A percentile compares a stretch with the other conserved stretches of the same genome.
These are phyloP conservation scores for Ceratobasidium sp. DNA, from an alignment of 1,284 basidiomycete genomes.

Conservation along the genomic window DNA sequence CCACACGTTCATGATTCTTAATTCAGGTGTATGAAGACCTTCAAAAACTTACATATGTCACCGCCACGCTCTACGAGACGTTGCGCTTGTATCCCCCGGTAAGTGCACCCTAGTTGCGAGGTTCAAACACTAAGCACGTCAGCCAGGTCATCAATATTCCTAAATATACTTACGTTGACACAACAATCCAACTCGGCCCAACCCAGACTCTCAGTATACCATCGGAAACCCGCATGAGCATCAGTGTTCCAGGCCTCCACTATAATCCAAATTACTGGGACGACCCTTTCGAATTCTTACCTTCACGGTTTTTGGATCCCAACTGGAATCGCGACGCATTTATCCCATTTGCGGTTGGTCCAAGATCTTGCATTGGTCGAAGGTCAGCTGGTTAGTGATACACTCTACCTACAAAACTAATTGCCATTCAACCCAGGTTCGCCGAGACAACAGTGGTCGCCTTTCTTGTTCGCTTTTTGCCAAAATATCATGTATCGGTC, in stretches of 20 bases:
- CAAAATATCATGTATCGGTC: neutral
- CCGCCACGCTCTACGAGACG: conserved; percentile 19
- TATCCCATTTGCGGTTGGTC: conserved; percentile 35
- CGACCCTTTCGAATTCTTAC: conserved; percentile 33
- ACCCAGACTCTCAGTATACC: neutral
- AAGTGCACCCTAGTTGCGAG: conserved; percentile 47
- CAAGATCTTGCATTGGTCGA: conserved; percentile 38
- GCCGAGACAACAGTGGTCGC: conserved; percentile 25
- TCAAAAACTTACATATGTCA: neutral
- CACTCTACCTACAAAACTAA: neutral
- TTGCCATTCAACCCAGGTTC: neutral
- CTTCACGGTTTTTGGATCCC: conserved; percentile 26
- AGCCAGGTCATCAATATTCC: neutral
- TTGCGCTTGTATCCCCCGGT: conserved; percentile 33
- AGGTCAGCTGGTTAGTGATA: conserved; percentile 9
- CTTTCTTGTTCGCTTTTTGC: neutral
- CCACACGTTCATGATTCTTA: neutral
- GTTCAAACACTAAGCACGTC: neutral
- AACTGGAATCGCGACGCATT: conserved; percentile 44
- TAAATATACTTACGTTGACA: conserved; percentile 50
- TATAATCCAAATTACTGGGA: conserved; percentile 39
- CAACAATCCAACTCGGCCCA: conserved; percentile 47
- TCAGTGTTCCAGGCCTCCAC: neutral
- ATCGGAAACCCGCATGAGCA: neutral
- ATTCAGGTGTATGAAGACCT: conserved; percentile 41